A percentile compares a stretch with the other conserved stretches of the same genome.
Conservation (phyloP, 352 stramenopile genomes). For the Phytophthora brassicae region DNA sequence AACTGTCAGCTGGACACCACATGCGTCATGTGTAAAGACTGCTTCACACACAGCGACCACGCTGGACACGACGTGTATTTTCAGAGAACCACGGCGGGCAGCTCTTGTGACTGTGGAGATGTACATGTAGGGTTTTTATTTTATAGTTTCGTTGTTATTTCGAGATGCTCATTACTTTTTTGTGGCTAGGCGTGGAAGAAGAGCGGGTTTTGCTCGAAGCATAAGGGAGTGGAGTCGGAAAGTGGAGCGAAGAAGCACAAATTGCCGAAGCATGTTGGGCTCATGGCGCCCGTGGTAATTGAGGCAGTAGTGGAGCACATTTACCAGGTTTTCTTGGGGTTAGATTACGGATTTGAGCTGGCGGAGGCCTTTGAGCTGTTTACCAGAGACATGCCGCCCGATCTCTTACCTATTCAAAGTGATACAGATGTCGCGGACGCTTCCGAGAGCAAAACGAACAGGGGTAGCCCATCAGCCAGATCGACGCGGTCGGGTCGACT, state of each 20-base stretch:
- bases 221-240: conserved; percentile 59
- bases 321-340: conserved; percentile 64
- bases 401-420: conserved; percentile 44
- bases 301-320: conserved; percentile 78
- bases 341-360: conserved; percentile 73
- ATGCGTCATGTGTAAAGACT: conserved; percentile 87
- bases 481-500: conserved; percentile 15
- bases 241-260: conserved; percentile 46
- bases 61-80: conserved; percentile 87
- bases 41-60: conserved; percentile 82
- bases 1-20: conserved; percentile 87
- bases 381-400: conserved; percentile 52
- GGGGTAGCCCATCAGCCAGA: not conserved
- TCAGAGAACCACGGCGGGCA: conserved; percentile 82
- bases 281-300: conserved; percentile 62
- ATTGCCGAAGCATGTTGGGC: conserved; percentile 62
- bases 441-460: conserved; percentile 7
- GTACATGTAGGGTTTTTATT: conserved; percentile 50
- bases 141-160: not conserved
- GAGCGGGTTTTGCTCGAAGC: conserved; percentile 77
- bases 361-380: conserved; percentile 73
- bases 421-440: conserved; percentile 37
- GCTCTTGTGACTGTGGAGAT: conserved; percentile 86
- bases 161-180: conserved; percentile 1
- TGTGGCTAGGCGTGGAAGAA: conserved; percentile 70